These are phyloP conservation scores for Gastrolobium villosum DNA, from an alignment of 306 rosid species.

Conservation along the genomic window DNA sequence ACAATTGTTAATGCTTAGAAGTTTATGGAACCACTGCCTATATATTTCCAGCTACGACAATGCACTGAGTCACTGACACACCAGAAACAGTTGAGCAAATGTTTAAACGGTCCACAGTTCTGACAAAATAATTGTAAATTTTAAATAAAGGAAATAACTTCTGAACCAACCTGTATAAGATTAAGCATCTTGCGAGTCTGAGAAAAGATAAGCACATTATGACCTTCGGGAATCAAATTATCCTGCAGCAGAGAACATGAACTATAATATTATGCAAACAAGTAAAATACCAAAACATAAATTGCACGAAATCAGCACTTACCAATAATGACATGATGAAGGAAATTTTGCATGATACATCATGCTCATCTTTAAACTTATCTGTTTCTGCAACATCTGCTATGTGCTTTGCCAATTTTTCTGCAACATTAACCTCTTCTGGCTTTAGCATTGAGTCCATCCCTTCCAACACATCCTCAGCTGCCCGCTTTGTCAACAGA, in stretches of 20 bases:
- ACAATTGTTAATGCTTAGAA: not conserved
- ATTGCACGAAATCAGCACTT: slow-evolving; percentile 36
- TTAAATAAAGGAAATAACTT: slow-evolving; percentile 8
- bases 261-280: slow-evolving; percentile 32
- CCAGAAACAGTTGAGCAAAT: slow-evolving; percentile 20
- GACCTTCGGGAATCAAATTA: slow-evolving; percentile 82
- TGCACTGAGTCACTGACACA: not conserved
- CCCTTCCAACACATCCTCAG: slow-evolving; percentile 93
- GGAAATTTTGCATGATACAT: slow-evolving; percentile 83
- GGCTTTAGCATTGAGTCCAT: slow-evolving; percentile 78
- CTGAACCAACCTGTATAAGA: slow-evolving; percentile 77
- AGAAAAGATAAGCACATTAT: slow-evolving; percentile 86
- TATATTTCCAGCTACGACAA: not conserved
- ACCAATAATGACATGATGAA: slow-evolving; percentile 90
- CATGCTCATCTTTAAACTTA: slow-evolving; percentile 66
- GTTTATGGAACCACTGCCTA: slow-evolving; percentile 10
- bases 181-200: slow-evolving; percentile 99
- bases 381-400: slow-evolving; percentile 81
- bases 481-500: slow-evolving; percentile 90
- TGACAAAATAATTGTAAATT: slow-evolving; percentile 1
- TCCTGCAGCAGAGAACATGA: slow-evolving; percentile 56
- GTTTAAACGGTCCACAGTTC: not conserved
- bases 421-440: slow-evolving; percentile 74
- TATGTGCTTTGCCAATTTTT: slow-evolving; percentile 78
- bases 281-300: slow-evolving; percentile 30